Base-by-base conservation (phyloP, 345 rosid genomes). In the Rhodamnia rubescens region DNA sequence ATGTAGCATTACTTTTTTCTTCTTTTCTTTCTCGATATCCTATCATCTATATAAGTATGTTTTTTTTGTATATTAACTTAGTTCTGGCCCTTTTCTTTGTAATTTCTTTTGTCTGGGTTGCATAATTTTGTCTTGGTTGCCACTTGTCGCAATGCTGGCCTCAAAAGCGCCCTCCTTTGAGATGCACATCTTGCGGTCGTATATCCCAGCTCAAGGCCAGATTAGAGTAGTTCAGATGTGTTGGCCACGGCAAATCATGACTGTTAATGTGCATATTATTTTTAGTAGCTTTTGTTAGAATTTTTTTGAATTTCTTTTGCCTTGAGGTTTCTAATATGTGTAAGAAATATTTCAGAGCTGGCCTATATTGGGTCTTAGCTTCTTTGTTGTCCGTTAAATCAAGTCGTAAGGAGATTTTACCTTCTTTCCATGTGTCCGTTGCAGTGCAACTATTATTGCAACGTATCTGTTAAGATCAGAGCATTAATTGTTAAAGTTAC, bases 391-490 rank as follows among this genome's bases (percentile, higher is more conserved):
- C 78, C 32, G 44, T 32, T 16, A 16, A 32, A 64, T 64, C 78
- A 64, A 40, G 78, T 64, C 82, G 74, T 75, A 83, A 86, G 86
- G 85, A 53, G 84, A 85, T 85, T 80, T 83, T 27, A 83, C 85
- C 36, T 87, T 82, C 85, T 88, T 89, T 89, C 83, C 64, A 56
- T 90, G 87, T 91, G 81, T 89, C 88, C 40, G 55, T 88, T 94
- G 92, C 95, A 94, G 96, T 90, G 98, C 98, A 83, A 95, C 96
- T 91, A 87, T 95, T 84, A 85, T 95, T 82, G 91, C 94, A 85
- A 98, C 98, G 16, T 96, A 95, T 89, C 87, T 96, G 88, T 95
- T 96, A 98, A 91, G 90, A 91, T 85, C 90, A 36, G 94, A 93
- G 83, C 91, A 89, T 88, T 94, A 27, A 93, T 93, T 87, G 89